Evolutionary conservation across 2,329 filamentous ascomycete genomes (phyloP).

Genomic region (Biscogniauxia sp.): DNA sequence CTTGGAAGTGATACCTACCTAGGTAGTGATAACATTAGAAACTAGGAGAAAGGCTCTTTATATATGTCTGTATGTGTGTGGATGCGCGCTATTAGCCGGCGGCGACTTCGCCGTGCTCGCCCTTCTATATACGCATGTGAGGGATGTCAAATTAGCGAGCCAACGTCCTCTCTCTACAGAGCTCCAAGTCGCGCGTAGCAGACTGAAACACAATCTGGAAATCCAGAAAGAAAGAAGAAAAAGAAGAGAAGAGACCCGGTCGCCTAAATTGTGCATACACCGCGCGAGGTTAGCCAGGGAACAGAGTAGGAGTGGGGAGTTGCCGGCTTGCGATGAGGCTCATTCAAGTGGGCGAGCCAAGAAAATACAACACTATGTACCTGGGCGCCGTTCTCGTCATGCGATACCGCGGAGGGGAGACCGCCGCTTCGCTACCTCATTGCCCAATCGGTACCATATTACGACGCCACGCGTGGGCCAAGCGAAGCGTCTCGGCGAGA

Average conservation of each 20-base stretch:
- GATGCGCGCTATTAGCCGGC: background rate
- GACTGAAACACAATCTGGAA: too few species aligned
- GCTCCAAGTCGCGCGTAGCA: too few species aligned
- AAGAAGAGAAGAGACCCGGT: background rate
- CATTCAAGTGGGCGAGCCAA: background rate
- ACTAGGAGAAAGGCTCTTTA: background rate
- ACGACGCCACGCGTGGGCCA: background rate
- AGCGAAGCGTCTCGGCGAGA: background rate
- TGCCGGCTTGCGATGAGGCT: background rate
- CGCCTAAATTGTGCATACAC: background rate
- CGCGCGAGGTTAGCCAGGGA: background rate
- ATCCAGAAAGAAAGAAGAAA: too few species aligned
- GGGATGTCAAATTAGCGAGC: too few species aligned
- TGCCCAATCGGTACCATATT: background rate
- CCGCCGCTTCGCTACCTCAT: background rate
- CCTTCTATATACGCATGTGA: background rate
- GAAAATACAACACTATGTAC: background rate
- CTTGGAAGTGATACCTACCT: background rate
- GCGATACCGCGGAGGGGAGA: background rate
- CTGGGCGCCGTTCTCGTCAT: too few species aligned
- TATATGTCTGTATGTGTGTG: too few species aligned
- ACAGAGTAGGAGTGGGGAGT: background rate
- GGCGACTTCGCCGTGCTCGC: background rate
- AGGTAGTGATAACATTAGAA: background rate
- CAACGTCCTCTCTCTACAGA: too few species aligned